Evolutionary conservation across 306 rosid genomes (phyloP).

Genomic region (Luffa aegyptiaca): DNA sequence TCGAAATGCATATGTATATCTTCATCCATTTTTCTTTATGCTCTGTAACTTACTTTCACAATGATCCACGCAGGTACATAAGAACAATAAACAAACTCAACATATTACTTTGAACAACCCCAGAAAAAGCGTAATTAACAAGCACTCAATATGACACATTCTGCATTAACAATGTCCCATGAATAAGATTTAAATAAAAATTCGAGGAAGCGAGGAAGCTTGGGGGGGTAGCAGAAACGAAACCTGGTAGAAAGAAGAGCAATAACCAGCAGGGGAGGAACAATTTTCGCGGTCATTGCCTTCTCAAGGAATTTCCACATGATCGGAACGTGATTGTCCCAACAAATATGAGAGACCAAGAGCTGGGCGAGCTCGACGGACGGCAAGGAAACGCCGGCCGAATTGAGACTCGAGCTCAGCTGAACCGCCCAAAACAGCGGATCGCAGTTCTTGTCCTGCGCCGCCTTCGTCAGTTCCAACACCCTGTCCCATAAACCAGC

Average conservation of each 20-base stretch:
- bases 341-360: slow-evolving; percentile 70
- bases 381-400: slow-evolving; percentile 47
- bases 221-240: not conserved
- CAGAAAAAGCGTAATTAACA: not conserved
- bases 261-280: slow-evolving; percentile 65
- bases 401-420: slow-evolving; percentile 30
- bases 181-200: not conserved
- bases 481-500: slow-evolving; percentile 40
- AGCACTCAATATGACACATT: not conserved
- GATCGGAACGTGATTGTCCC: slow-evolving; percentile 54
- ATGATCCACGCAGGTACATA: not conserved
- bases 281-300: slow-evolving; percentile 40
- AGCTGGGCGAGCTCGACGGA: slow-evolving; percentile 67
- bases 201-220: not conserved
- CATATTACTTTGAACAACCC: not conserved
- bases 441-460: slow-evolving; percentile 47
- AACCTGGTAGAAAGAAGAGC: slow-evolving; percentile 74
- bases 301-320: slow-evolving; percentile 77
- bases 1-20: no score
- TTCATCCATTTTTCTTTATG: not conserved
- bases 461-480: slow-evolving; percentile 46
- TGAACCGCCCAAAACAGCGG: slow-evolving; percentile 55
- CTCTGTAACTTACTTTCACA: not conserved
- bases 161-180: not conserved
- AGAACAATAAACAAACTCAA: not conserved